Evolutionary conservation across 768 basidiomycete genomes (phyloP), one percentile per base, ranked within the genome.

Genomic region (Phlegmacium glaucopus): DNA sequence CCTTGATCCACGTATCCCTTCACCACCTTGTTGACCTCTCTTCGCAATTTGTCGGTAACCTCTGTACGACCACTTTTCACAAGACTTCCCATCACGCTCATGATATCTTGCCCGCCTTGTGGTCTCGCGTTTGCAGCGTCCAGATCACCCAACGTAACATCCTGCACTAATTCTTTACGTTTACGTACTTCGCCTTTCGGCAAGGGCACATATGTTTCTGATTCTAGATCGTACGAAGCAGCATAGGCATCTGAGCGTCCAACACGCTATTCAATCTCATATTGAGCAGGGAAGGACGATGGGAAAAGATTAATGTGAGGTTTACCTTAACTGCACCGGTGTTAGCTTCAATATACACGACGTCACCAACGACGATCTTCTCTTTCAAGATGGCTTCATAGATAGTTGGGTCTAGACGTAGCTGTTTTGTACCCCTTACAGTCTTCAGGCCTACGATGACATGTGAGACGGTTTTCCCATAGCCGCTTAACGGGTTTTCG

Each of bases 391-490:
- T 96, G 7, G 92, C 87, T 65, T 99, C 94, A 65, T 99, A 98
- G 56, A 98, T 94, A 34, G 80, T 87, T 9, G 95, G 95, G 64
- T 98, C 95, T 16, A 98, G 69, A 27, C 94, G 80, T 9, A 98
- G 79, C 59, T 96, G 94, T 65, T 98, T 98, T 11, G 94, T 96
- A 9, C 91, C 91, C 48, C 77, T 90, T 52, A 82, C 88, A 0
- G 95, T 96, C 70, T 98, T 98, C 52, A 99, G 81, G 10, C 93
- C 93, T 39, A 98, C 87, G 47, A 98, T 75, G 61, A 98, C 95
- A 67, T 97, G 94, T n/a, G 93, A 93, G 44, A 98, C 90, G 2
- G 95, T 97, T 72, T 98, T 99, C 51, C 96, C 96, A 65, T 97
- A 98, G 35, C 95, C 94, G 45, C 89, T 93, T 38, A 98, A 76